Evolutionary conservation across 1,284 basidiomycete genomes (phyloP), one percentile per base, ranked within the genome.

Genomic region (Thecaphora thlaspeos): DNA sequence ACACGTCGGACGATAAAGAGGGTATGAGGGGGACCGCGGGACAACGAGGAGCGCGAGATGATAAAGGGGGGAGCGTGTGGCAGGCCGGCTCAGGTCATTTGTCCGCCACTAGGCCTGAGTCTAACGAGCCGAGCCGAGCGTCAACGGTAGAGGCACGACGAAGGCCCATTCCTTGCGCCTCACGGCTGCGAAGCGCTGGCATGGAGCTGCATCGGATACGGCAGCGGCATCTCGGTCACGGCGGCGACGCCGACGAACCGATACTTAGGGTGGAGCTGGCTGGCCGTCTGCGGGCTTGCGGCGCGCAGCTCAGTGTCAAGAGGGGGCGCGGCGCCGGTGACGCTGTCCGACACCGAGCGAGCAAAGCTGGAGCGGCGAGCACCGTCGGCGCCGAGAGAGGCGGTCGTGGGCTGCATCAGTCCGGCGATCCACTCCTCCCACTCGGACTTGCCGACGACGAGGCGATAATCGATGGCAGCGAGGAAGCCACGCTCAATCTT

Each of bases 401-500:
- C 11, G 26, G 26, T 11, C 40, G 28, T 47, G 43, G 39, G 30
- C 50, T 24, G 26, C 24, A 41, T 45, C 48, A 74, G 57, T 41
- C 69, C 66, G 26, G 48, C 51, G 10, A 58, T 70, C 75, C 77
- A 78, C 17, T 43, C 41, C n/a, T 58, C 44, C 67, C 70, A 78
- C 19, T 68, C 69, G 17, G 47, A 50, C 14, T 60, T 62, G 17
- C 67, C 58, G 21, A 81, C 73, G 56, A 76, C 73, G 15, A 81
- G 68, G 17, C 78, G 64, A 51, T 79, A 82, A 51, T 75, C 77
- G 47, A 81, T 70, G 18, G 80, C 65, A 34, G 64, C 59, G 17
- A 81, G 69, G 51, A 82, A 79, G 15, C 74, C 71, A 8, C 80
- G 72, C 67, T 82, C 81, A 41, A 80, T 77, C 37, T 60, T 51